phyloP scores from a whole-genome alignment of 2,329 filamentous ascomycete genomes.

The Botryotinia narcissicola region DNA sequence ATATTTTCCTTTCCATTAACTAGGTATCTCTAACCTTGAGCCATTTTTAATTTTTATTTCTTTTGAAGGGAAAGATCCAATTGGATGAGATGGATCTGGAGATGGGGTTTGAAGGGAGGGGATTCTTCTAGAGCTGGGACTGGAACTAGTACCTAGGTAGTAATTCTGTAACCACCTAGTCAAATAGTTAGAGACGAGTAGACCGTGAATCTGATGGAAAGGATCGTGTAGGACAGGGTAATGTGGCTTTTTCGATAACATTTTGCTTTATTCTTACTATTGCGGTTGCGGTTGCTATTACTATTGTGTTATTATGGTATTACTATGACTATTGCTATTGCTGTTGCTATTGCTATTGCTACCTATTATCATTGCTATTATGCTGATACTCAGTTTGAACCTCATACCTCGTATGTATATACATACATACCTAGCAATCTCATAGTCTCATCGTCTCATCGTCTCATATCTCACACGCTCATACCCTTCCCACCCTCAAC shows the following conservation, averaged over 20 bases:
- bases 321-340: too few species aligned
- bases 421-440: neutral
- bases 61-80: neutral
- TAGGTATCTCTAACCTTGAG: neutral
- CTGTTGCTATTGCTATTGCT: too few species aligned
- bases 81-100: neutral
- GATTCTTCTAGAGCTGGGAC: neutral
- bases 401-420: neutral
- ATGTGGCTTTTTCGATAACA: constrained; percentile 1
- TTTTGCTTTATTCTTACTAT: neutral
- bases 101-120: neutral
- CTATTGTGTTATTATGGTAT: too few species aligned
- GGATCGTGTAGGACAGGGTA: neutral
- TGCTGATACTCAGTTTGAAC: neutral
- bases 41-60: neutral
- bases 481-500: neutral
- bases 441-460: too few species aligned
- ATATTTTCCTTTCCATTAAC: neutral
- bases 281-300: neutral
- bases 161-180: constrained; percentile 6
- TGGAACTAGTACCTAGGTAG: neutral
- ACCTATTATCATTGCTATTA: neutral
- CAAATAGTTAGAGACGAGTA: neutral
- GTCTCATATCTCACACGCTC: neutral
- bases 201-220: neutral